Evolutionary conservation across 1,284 basidiomycete genomes (phyloP).

Genomic region (Irpex sp.): DNA sequence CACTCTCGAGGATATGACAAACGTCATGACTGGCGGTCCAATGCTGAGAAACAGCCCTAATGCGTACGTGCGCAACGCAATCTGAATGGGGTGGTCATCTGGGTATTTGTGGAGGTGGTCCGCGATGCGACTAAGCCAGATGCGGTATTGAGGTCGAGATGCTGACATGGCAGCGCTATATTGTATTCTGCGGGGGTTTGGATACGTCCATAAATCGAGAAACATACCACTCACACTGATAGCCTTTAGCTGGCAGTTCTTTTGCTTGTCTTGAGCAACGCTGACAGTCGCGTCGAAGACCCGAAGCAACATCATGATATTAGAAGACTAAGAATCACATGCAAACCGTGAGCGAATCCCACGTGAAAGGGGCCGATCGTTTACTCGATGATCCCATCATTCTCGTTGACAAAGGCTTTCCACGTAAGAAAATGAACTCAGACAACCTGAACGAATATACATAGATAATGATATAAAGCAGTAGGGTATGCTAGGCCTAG

Average conservation of each 20-base stretch:
- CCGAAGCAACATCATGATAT: background rate
- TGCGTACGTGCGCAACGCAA: conserved; percentile 62
- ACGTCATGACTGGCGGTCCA: conserved; percentile 56
- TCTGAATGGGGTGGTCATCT: conserved; percentile 49
- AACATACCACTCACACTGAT: too few species aligned
- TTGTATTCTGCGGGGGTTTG: background rate
- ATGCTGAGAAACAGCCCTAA: conserved; percentile 66
- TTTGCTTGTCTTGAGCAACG: too few species aligned
- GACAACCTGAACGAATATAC: too few species aligned
- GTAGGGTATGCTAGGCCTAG: too few species aligned
- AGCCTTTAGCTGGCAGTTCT: too few species aligned
- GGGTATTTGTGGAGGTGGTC: conserved; percentile 27
- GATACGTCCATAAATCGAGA: too few species aligned
- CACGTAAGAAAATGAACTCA: too few species aligned
- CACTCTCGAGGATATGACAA: conserved; percentile 35
- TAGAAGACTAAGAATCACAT: background rate
- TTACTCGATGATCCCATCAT: background rate
- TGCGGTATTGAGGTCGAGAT: background rate
- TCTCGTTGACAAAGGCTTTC: too few species aligned
- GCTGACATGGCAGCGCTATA: background rate
- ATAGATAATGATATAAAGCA: too few species aligned
- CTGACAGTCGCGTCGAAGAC: background rate
- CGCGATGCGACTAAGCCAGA: background rate
- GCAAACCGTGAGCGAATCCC: background rate
- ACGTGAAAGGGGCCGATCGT: background rate